A percentile compares a stretch with the other conserved stretches of the same genome.
phyloP scores from a whole-genome alignment of 805 yeast genomes.

The Candida silvicultrix region DNA sequence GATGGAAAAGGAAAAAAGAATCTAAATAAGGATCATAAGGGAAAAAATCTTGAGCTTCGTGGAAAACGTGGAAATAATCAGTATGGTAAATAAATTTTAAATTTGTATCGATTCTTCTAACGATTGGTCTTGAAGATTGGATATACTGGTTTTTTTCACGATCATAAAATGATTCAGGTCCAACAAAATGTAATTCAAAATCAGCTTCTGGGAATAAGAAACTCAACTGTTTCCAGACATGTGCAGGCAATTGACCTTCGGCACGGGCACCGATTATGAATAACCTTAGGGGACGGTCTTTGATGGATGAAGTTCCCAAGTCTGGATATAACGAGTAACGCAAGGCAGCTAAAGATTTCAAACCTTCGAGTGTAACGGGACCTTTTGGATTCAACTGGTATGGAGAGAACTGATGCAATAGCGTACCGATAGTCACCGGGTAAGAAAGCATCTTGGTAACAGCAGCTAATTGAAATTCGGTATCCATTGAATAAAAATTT shows the following conservation, averaged over 20 bases:
- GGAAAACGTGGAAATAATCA: conserved; percentile 83
- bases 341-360: conserved; percentile 88
- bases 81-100: conserved; percentile 79
- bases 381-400: conserved; percentile 78
- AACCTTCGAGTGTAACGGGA: conserved; percentile 85
- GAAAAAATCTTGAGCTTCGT: conserved; percentile 90
- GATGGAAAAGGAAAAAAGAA: conserved; percentile 90
- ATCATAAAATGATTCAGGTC: conserved; percentile 87
- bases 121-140: conserved; percentile 56
- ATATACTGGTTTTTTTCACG: conserved; percentile 57
- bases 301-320: conserved; percentile 46
- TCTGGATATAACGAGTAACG: conserved; percentile 83
- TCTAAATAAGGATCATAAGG: conserved; percentile 98
- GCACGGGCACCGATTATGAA: conserved; percentile 89
- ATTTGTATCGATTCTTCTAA: conserved; percentile 67
- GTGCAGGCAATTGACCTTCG: conserved; percentile 89
- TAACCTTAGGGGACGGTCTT: conserved; percentile 83
- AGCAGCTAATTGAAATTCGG: conserved; percentile 92
- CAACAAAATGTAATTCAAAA: conserved; percentile 86
- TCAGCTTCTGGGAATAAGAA: conserved; percentile 76
- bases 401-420: conserved; percentile 82
- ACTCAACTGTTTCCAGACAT: conserved; percentile 91
- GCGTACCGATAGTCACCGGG: conserved; percentile 83
- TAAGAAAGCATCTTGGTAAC: conserved; percentile 91
- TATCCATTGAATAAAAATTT: conserved; percentile 91